Evolutionary conservation across 805 yeast genomes (phyloP).

Genomic region (Starmerella floricola): DNA sequence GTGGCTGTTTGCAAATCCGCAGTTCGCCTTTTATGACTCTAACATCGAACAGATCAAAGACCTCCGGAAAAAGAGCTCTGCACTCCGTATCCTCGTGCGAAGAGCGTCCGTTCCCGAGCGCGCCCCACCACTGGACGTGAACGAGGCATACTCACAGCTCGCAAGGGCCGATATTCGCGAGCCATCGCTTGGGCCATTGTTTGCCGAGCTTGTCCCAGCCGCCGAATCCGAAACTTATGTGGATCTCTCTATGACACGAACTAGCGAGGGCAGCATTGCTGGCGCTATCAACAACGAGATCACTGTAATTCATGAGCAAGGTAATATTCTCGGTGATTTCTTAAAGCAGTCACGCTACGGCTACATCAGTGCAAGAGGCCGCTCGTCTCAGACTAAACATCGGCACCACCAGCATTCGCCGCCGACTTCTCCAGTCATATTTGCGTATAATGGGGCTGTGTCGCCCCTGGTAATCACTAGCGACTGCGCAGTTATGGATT

Average conservation of each 20-base stretch:
- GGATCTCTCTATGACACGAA: slow-evolving; percentile 11
- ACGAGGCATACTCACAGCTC: no score
- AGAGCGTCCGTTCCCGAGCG: no score
- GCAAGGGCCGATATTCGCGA: neutral
- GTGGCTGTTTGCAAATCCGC: slow-evolving; percentile 6
- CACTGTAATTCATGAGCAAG: neutral
- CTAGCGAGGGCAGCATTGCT: slow-evolving; percentile 5
- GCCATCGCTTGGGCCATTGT: slow-evolving; percentile 6
- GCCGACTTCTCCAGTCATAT: no score
- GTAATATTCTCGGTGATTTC: neutral
- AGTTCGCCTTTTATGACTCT: slow-evolving; percentile 5
- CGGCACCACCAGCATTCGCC: neutral
- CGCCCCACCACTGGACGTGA: no score
- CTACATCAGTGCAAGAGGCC: neutral
- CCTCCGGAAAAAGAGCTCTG: no score
- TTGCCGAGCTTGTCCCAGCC: neutral
- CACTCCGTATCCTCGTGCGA: no score
- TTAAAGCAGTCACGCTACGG: no score
- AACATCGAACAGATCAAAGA: neutral
- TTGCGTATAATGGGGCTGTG: no score
- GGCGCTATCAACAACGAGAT: slow-evolving; percentile 6
- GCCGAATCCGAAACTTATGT: neutral
- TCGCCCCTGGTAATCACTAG: neutral
- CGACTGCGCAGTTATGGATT: slow-evolving; percentile 40
- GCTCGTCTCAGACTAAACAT: neutral